Base-by-base conservation (phyloP, 2,329 filamentous ascomycete genomes). In the Colletotrichum sp. region DNA sequence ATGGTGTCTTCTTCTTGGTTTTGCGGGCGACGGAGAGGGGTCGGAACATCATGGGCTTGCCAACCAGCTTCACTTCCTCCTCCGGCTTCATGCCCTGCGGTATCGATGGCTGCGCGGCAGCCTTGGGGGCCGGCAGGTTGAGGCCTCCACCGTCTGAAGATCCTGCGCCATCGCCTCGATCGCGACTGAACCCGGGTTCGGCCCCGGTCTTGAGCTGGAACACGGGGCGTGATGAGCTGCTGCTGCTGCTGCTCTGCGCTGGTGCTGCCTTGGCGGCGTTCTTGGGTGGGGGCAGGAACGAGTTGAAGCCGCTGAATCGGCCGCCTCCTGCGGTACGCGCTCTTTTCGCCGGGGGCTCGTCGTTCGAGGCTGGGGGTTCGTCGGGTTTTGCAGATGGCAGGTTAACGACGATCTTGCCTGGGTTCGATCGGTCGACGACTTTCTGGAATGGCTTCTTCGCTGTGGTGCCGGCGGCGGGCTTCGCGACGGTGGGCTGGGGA, bases 241-340 rank as follows among this genome's bases (percentile, higher is more conserved):
- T 77, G 80, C 82, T 59, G 26, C 24, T 78, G 81, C 79, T 66
- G 79, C 84, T 65, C 63, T 78, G 82, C 10, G 83, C 81, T 3
- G 82, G 79, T 15, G 84, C 80, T 18, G 82, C 75, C 78, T 86
- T 83, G 68, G 83, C 85, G 18, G 85, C 81, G 77, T 90, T 89
- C 82, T 98, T 99, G 6, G 96, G 96, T 30, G 96, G 89, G 4
- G 96, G 96, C 24, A 99, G 89, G 79, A 98, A 92, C 3, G 95
- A 93, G 83, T 96, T 97, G 87, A 98, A 97, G 4, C 93, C 94
- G 68, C 94, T 90, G 80, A 98, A 96, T 6, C 90, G 89, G 32
- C 93, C 92, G 9, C 84, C 81, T 6, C 80, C 80, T 5, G 80
- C 81, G 3, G 91, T 91, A 66, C 92, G 92, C 22, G 91, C 89